A percentile compares a stretch with the other conserved stretches of the same genome.
Evolutionary conservation across 495 filamentous ascomycete genomes (phyloP).

Genomic region (Neurospora tetrasperma): DNA sequence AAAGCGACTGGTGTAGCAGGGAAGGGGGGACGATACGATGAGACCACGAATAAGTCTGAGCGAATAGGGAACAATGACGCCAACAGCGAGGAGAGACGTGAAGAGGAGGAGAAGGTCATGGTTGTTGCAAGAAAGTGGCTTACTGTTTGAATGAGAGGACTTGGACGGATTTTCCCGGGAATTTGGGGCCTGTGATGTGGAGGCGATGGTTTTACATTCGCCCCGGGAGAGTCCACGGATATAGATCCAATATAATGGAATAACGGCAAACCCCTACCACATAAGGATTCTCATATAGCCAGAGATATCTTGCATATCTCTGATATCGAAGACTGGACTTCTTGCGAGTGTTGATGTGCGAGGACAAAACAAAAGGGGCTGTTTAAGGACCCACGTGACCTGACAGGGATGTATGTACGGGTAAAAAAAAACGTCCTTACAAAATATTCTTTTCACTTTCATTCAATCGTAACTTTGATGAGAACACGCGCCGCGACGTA

Average conservation of each 20-base stretch:
- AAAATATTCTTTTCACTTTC: neutral
- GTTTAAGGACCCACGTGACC: neutral
- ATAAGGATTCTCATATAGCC: too few relatives aligned
- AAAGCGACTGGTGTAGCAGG: conserved; percentile 18
- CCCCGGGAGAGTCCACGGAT: neutral
- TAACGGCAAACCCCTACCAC: neutral
- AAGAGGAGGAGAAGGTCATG: conserved; percentile 3
- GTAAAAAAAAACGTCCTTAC: neutral
- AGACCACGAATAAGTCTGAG: conserved; percentile 17
- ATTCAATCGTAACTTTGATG: neutral
- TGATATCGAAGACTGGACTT: neutral
- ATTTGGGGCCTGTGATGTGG: neutral
- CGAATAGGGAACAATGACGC: neutral
- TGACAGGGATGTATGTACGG: neutral
- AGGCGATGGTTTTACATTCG: neutral
- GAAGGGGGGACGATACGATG: conserved; percentile 12
- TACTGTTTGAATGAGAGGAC: neutral
- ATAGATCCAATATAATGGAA: neutral
- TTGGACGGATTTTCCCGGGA: neutral
- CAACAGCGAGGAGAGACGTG: neutral
- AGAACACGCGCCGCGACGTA: neutral
- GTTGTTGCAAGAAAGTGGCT: conserved; percentile 7
- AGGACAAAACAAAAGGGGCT: neutral
- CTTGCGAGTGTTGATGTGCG: neutral
- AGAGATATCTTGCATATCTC: neutral